Percentiles rank a stretch among this genome's conserved stretches.
phyloP scores from a whole-genome alignment of 2,329 filamentous ascomycete genomes.

The Fusarium lateritium region DNA sequence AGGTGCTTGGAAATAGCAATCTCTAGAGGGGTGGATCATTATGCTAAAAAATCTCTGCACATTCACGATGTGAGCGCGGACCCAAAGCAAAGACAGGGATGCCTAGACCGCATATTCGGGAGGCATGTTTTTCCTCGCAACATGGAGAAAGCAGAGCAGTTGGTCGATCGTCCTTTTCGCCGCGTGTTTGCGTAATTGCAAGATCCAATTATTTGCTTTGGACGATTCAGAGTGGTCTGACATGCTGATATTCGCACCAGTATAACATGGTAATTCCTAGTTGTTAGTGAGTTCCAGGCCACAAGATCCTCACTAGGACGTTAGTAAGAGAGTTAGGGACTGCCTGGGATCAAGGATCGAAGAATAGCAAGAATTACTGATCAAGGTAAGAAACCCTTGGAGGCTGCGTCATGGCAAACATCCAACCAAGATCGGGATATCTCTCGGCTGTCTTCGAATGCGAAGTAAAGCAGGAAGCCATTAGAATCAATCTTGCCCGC shows the following conservation, averaged over 20 bases:
- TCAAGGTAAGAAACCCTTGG: constrained; percentile 24
- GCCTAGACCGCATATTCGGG: constrained; percentile 46
- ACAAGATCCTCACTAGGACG: constrained; percentile 36
- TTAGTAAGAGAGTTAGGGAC: constrained; percentile 26
- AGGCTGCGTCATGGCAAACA: constrained; percentile 37
- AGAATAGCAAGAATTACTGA: constrained; percentile 27
- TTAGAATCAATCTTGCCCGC: constrained; percentile 26
- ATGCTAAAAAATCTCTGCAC: constrained; percentile 45
- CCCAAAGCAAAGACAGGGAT: constrained; percentile 44
- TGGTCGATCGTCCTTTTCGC: constrained; percentile 21
- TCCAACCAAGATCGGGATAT: constrained; percentile 19
- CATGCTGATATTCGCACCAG: constrained; percentile 20
- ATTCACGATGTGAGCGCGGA: constrained; percentile 33
- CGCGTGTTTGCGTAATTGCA: constrained; percentile 15
- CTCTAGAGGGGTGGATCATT: constrained; percentile 46
- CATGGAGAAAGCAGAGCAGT: constrained; percentile 14
- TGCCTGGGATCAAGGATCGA: constrained; percentile 32
- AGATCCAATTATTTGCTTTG: constrained; percentile 24
- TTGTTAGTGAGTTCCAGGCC: constrained; percentile 30
- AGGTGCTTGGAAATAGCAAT: constrained; percentile 41
- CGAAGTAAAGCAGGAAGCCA: constrained; percentile 19
- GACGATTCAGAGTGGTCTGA: constrained; percentile 24
- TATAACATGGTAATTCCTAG: constrained; percentile 24
- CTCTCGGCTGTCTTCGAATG: constrained; percentile 26
- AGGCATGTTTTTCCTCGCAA: constrained; percentile 38